phyloP scores from a whole-genome alignment of 1,284 basidiomycete species.

The Gymnopus androsaceus region DNA sequence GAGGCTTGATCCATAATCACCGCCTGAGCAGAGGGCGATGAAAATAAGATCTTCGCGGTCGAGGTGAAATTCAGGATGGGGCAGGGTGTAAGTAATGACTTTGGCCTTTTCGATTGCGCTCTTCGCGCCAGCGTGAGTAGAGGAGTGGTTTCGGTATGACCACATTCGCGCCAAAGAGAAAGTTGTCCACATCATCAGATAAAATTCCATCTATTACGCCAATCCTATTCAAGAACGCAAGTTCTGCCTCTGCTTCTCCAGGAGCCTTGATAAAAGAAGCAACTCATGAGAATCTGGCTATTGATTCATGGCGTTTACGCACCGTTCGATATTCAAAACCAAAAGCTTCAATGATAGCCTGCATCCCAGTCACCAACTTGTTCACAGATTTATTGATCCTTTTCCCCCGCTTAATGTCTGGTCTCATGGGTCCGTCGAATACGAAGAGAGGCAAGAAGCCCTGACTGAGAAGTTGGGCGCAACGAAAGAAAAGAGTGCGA shows the following conservation, averaged over 20 bases:
- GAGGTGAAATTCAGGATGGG: slow-evolving; percentile 12
- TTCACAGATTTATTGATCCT: slow-evolving; percentile 63
- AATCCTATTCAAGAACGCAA: slow-evolving; percentile 82
- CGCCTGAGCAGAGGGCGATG: slow-evolving; percentile 64
- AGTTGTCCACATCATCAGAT: slow-evolving; percentile 92
- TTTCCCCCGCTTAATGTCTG: slow-evolving; percentile 81
- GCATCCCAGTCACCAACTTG: slow-evolving; percentile 69
- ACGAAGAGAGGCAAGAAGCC: slow-evolving; percentile 91
- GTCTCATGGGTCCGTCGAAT: slow-evolving; percentile 89
- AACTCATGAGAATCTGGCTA: slow-evolving; percentile 3
- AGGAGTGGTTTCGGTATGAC: slow-evolving; percentile 69
- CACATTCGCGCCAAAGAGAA: slow-evolving; percentile 84
- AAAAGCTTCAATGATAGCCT: slow-evolving; percentile 83
- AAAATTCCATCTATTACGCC: slow-evolving; percentile 88
- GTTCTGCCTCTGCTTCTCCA: slow-evolving; percentile 95
- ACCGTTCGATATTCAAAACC: slow-evolving; percentile 86
- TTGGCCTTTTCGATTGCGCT: slow-evolving; percentile 43
- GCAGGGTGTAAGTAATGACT: slow-evolving; percentile 20
- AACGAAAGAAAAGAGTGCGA: slow-evolving; percentile 75
- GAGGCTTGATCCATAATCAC: slow-evolving; percentile 83
- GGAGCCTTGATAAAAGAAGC: slow-evolving; percentile 65
- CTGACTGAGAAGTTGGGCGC: slow-evolving; percentile 70
- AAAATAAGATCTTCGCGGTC: slow-evolving; percentile 14
- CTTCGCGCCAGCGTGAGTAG: slow-evolving; percentile 15
- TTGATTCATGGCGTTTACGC: slow-evolving; percentile 27